A percentile compares a stretch with the other conserved stretches of the same genome.
Evolutionary conservation across 768 basidiomycete genomes (phyloP).

Genomic region (Lactifluus pinguis): DNA sequence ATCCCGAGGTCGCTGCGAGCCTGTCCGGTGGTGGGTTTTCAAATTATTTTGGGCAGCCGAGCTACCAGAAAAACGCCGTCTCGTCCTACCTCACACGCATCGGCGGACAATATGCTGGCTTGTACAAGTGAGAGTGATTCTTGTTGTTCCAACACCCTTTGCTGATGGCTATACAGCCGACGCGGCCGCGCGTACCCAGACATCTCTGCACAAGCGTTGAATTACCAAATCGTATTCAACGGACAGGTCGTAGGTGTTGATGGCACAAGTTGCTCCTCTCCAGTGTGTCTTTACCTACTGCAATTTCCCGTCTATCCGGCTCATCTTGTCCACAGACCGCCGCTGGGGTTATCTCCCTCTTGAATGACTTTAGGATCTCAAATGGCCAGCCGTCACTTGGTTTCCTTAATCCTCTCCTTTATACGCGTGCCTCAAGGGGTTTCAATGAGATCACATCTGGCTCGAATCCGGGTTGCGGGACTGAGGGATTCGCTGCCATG

Average conservation of each 20-base stretch:
- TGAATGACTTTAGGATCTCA: constrained; percentile 31
- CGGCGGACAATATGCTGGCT: constrained; percentile 38
- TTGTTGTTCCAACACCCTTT: not conserved
- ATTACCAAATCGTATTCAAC: constrained; percentile 51
- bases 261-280: constrained; percentile 34
- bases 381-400: constrained; percentile 28
- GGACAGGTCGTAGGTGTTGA: constrained; percentile 35
- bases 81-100: constrained; percentile 28
- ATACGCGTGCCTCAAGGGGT: constrained; percentile 21
- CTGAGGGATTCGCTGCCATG: constrained; percentile 31
- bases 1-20: constrained; percentile 49
- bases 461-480: constrained; percentile 55
- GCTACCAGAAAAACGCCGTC: constrained; percentile 27
- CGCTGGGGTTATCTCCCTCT: constrained; percentile 29
- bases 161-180: constrained; percentile 16
- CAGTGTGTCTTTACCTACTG: constrained; percentile 17
- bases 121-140: constrained; percentile 50
- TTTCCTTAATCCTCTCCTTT: constrained; percentile 33
- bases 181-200: constrained; percentile 30
- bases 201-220: constrained; percentile 37
- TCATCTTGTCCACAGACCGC: constrained; percentile 16
- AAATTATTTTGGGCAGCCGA: constrained; percentile 27
- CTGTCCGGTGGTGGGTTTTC: constrained; percentile 71
- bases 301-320: not conserved
- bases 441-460: constrained; percentile 48